Evolutionary conservation across 2,329 filamentous ascomycete species (phyloP), one percentile per base, ranked within the genome.

Genomic region (Shiraia sp.): DNA sequence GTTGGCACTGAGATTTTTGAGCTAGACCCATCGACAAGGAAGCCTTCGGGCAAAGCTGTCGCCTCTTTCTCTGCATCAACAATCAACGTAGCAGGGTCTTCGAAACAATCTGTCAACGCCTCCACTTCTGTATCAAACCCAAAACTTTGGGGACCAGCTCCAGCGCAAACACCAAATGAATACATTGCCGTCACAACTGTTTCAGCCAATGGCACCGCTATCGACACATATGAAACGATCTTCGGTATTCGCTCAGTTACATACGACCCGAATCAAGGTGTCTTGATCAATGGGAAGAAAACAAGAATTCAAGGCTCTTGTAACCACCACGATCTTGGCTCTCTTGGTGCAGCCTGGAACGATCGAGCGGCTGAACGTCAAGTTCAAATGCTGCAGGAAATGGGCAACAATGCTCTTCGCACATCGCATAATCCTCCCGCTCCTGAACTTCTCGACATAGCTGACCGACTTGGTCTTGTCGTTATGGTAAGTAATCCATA

Each of bases 351-450:
- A 0, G 78, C 78, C 12, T 79, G 78, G 66, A 77, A 79, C 54
- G 32, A 61, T 13, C 68, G 75, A 5, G 78, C 78, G 0, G 71
- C 73, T 0, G 65, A 76, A 55, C 69, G 78, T 1, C 75, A 81
- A 54, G 66, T 80, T 3, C 60, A 77, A 47, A 71, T 75, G 8
- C 61, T 81, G 1, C 68, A 68, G n/a, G 75, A 79, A 10, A 69
- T 80, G 65, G 79, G 78, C 10, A 60, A 56, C 47, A 81, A 81
- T 47, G 73, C 75, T 0, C 66, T 81, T 8, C 71, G 78, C 1
- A 79, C 73, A 23, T 72, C 77, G 2, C 78, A 81, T 54, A 81
- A 81, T 54, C 77, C 77, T 1, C 78, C 78, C 0, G 76, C 77
- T 0, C 69, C 75, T 0, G 77, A 79, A 40, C 59, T 79, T 0